Conservation (phyloP, 2,329 filamentous ascomycete genomes). For the Paecilomyces dactylethromorphus region DNA sequence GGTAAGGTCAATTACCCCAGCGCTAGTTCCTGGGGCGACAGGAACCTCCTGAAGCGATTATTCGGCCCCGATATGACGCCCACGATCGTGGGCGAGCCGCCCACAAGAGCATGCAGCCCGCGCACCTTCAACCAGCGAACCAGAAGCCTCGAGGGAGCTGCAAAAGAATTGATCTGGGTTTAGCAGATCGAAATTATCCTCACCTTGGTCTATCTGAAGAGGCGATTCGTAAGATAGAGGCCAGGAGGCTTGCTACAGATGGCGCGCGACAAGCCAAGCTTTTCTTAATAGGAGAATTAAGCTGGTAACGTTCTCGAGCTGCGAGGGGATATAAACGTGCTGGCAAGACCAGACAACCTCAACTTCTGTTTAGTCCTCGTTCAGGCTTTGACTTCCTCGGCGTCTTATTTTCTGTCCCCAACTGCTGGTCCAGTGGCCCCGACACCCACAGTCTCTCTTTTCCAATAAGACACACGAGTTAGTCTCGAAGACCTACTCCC, state of each 20-base stretch:
- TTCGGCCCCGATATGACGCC: neutral
- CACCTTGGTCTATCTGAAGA: neutral
- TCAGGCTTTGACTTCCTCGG: neutral
- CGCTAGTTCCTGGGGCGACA: neutral
- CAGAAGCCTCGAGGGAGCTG: neutral
- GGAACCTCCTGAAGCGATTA: neutral
- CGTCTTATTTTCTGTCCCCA: neutral
- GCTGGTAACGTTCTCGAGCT: neutral
- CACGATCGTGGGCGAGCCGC: neutral
- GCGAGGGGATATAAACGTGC: neutral
- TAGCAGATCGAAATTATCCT: neutral
- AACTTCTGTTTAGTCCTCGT: neutral
- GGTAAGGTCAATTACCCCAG: neutral
- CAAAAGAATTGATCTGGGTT: neutral
- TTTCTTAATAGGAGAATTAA: neutral
- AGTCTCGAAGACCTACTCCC: neutral
- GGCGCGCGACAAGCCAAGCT: constrained; percentile 4
- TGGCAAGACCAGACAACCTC: neutral
- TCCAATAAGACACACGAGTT: neutral
- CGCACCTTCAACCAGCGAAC: neutral
- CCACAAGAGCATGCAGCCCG: neutral
- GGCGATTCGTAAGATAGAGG: constrained; percentile 5
- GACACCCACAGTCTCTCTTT: neutral
- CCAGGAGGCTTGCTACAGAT: constrained; percentile 9
- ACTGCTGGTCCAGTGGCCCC: neutral